A percentile compares a stretch with the other conserved stretches of the same genome.
Evolutionary conservation across 495 filamentous ascomycete species (phyloP).

Genomic region (Pseudomonodictys pantanalensis): DNA sequence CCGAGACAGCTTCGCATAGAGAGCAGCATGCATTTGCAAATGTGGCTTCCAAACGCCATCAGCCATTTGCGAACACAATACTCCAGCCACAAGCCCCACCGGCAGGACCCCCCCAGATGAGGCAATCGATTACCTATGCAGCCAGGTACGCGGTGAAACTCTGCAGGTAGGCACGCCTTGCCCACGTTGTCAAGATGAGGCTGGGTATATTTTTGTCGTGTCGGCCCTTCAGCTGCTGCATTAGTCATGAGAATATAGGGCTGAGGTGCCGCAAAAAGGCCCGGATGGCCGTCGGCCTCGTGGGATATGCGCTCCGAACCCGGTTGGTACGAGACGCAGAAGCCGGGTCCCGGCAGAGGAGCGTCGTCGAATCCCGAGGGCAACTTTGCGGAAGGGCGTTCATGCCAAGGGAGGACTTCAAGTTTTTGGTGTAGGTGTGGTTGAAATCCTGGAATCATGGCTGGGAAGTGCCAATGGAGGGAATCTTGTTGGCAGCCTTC

Average conservation of each 20-base stretch:
- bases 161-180: neutral
- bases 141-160: slow-evolving; percentile 4
- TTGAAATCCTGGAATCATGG: no score
- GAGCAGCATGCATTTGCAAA: neutral
- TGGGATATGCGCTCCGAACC: neutral
- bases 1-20: neutral
- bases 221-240: slow-evolving; percentile 12
- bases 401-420: no score
- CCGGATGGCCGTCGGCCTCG: slow-evolving; percentile 8
- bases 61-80: neutral
- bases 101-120: slow-evolving; percentile 1
- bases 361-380: neutral
- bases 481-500: no score
- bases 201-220: slow-evolving; percentile 16
- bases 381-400: neutral
- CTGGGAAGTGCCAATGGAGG: no score
- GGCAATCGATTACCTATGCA: neutral
- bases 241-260: neutral
- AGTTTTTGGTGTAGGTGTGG: no score
- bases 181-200: neutral
- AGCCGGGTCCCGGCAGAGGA: no score
- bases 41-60: neutral
- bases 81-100: slow-evolving; percentile 12
- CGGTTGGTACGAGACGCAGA: neutral
- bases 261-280: slow-evolving; percentile 2